Evolutionary conservation across 2,329 filamentous ascomycete genomes (phyloP).

Genomic region (Trichoderma sp.): DNA sequence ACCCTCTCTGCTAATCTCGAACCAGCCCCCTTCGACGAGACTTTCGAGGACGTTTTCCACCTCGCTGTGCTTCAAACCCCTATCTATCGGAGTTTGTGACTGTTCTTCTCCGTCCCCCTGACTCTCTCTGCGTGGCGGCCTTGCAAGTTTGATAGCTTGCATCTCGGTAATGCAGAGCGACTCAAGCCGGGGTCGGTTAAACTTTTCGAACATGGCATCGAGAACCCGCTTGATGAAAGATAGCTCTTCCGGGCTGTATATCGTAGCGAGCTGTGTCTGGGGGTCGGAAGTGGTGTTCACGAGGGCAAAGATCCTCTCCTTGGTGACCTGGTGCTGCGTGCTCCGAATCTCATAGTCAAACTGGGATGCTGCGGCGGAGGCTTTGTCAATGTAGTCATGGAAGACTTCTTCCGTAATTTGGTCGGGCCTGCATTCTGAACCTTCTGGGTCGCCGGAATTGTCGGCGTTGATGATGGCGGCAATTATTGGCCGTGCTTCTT

Average conservation of each 20-base stretch:
- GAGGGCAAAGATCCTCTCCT: constrained; percentile 71
- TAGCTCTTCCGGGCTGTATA: constrained; percentile 77
- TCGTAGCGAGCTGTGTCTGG: constrained; percentile 82
- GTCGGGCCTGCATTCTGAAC: constrained; percentile 46
- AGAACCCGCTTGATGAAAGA: constrained; percentile 84
- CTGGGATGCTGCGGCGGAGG: constrained; percentile 69
- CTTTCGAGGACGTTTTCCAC: constrained; percentile 69
- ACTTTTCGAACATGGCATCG: constrained; percentile 86
- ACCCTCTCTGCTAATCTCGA: constrained; percentile 67
- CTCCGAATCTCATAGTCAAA: constrained; percentile 88
- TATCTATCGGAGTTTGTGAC: constrained; percentile 40
- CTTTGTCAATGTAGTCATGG: constrained; percentile 62
- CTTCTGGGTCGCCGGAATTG: constrained; percentile 33
- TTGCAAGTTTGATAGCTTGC: constrained; percentile 70
- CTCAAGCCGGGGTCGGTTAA: constrained; percentile 78
- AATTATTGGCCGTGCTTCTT: constrained; percentile 69
- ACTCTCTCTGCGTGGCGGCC: constrained; percentile 44
- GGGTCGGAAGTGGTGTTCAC: constrained; percentile 86
- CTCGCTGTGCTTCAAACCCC: constrained; percentile 69
- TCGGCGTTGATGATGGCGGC: constrained; percentile 69
- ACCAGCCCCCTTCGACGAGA: constrained; percentile 78
- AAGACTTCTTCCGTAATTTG: constrained; percentile 70
- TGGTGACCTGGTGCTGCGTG: constrained; percentile 64
- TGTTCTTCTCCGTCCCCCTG: constrained; percentile 32
- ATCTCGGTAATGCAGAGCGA: constrained; percentile 78